These are phyloP conservation scores for Boletellus ananas DNA, from an alignment of 768 basidiomycete genomes.

Conservation along the genomic window DNA sequence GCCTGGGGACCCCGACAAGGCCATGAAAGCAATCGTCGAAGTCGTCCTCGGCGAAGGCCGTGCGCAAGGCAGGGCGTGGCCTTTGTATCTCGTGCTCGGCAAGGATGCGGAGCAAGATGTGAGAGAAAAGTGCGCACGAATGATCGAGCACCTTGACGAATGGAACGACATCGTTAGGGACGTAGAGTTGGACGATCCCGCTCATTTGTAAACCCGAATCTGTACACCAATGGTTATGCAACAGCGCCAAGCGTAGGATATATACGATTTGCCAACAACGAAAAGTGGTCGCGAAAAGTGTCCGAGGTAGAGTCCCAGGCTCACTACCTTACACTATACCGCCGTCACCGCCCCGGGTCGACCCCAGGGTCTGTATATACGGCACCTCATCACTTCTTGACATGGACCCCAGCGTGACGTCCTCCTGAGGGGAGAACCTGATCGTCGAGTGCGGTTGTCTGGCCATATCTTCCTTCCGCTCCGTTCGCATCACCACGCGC, in stretches of 20 bases:
- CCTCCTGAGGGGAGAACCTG: slow-evolving; percentile 4
- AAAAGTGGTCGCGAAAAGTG: too few species aligned
- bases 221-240: too few species aligned
- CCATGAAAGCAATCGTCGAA: slow-evolving; percentile 46
- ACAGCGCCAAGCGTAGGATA: too few species aligned
- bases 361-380: not conserved
- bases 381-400: not conserved
- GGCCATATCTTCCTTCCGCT: not conserved
- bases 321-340: not conserved
- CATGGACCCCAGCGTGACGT: not conserved
- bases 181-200: slow-evolving; percentile 35
- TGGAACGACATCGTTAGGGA: slow-evolving; percentile 50
- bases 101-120: slow-evolving; percentile 52
- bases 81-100: slow-evolving; percentile 47
- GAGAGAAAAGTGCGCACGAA: slow-evolving; percentile 42
- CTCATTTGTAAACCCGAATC: too few species aligned
- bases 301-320: too few species aligned
- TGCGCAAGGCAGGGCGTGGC: slow-evolving; percentile 46
- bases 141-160: slow-evolving; percentile 47
- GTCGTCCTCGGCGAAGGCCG: slow-evolving; percentile 48
- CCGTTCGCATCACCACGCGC: slow-evolving; percentile 1
- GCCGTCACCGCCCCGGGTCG: not conserved
- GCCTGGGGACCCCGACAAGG: slow-evolving; percentile 56
- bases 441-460: not conserved
- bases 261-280: too few species aligned